phyloP scores from a whole-genome alignment of 331 rosid species.

The Erythrophleum ivorense region DNA sequence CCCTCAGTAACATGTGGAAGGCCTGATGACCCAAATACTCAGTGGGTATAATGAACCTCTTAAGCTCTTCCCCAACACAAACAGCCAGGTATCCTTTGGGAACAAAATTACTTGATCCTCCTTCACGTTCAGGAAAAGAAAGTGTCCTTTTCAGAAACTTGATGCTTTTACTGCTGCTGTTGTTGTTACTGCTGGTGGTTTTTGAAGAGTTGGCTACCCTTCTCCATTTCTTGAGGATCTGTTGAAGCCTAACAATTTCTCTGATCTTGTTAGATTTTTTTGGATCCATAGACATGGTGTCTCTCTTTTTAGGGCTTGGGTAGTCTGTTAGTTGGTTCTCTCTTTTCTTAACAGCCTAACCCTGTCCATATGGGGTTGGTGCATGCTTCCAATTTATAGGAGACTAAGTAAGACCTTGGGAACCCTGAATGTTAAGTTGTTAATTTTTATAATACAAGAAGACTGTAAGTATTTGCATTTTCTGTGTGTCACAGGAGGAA shows the following conservation, averaged over 20 bases:
- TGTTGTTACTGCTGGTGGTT: constrained; percentile 39
- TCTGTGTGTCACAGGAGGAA: constrained; percentile 44
- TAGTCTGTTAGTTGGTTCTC: constrained; percentile 22
- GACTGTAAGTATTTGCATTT: constrained; percentile 32
- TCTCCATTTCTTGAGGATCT: constrained; percentile 95
- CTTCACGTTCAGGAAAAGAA: constrained; percentile 59
- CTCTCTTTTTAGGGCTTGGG: constrained; percentile 22
- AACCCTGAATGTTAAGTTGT: constrained; percentile 4
- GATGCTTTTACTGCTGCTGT: constrained; percentile 52
- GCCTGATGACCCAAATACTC: constrained; percentile 70
- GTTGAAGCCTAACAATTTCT: constrained; percentile 91
- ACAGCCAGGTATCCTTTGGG: constrained; percentile 92
- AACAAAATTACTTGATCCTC: constrained; percentile 51
- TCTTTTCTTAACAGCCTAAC: constrained; percentile 28
- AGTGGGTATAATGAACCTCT: constrained; percentile 81
- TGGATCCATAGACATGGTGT: constrained; percentile 56
- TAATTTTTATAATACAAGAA: constrained; percentile 19
- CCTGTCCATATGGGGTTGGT: constrained; percentile 31
- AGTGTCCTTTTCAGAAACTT: constrained; percentile 78
- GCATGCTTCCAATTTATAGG: constrained; percentile 59
- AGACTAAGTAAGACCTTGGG: constrained; percentile 25
- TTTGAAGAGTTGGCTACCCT: constrained; percentile 74
- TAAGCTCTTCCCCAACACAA: constrained; percentile 78
- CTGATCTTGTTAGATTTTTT: constrained; percentile 90
- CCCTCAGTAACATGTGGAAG: constrained; percentile 69